Percentiles rank a stretch among this genome's conserved stretches.
Evolutionary conservation across 2,329 filamentous ascomycete genomes (phyloP).

Genomic region (Aspergillus jensenii): DNA sequence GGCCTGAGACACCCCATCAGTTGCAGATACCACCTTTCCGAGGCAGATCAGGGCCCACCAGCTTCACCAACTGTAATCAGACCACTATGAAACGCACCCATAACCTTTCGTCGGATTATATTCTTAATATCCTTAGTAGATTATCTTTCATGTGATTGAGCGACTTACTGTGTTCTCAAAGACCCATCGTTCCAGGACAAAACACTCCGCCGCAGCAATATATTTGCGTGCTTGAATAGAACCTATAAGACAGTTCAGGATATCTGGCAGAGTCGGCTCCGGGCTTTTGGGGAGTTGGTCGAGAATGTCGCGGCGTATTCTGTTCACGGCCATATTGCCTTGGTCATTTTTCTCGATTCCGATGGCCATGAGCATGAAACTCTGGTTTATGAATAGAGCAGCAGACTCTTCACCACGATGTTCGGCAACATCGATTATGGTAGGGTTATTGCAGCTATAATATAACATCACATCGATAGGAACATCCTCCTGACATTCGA

Average conservation of each 20-base stretch:
- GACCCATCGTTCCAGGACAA: not conserved
- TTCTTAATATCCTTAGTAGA: not conserved
- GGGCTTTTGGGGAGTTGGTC: not conserved
- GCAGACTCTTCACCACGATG: not conserved
- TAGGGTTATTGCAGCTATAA: not conserved
- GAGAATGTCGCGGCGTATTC: not conserved
- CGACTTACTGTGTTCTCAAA: not conserved
- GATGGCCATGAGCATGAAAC: not conserved
- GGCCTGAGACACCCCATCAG: too few relatives aligned
- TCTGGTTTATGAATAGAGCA: not conserved
- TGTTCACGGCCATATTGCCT: not conserved
- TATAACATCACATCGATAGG: not conserved
- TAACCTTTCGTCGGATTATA: not conserved
- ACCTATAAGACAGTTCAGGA: not conserved
- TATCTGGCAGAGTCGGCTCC: not conserved
- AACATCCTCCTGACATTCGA: not conserved
- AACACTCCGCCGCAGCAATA: not conserved
- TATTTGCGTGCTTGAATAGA: not conserved
- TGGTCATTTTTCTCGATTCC: not conserved
- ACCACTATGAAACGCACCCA: too few relatives aligned
- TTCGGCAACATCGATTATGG: not conserved
- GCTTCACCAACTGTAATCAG: too few relatives aligned
- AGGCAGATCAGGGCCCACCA: too few relatives aligned
- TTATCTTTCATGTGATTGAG: not conserved
- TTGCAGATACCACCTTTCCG: too few relatives aligned